phyloP scores from a whole-genome alignment of 495 filamentous ascomycete genomes.

The Patellaria atrata region DNA sequence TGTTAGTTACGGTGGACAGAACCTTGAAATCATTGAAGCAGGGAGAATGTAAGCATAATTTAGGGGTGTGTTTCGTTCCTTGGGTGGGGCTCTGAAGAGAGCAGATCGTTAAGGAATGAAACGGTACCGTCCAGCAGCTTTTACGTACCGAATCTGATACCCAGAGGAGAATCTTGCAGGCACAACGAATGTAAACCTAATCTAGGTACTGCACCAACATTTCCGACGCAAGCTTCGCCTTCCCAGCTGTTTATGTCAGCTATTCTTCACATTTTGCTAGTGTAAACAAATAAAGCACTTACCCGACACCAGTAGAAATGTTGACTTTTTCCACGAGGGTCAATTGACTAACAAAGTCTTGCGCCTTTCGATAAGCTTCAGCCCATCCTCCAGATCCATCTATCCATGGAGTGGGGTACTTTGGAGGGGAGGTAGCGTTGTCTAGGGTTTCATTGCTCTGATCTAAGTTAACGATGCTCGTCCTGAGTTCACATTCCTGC shows the following conservation, averaged over 20 bases:
- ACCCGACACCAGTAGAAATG: constrained; percentile 75
- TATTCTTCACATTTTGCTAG: not conserved
- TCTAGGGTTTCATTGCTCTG: no score
- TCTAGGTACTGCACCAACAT: constrained; percentile 54
- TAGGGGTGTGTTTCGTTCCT: no score
- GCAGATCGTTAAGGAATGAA: no score
- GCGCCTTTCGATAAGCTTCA: constrained; percentile 62
- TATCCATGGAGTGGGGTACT: constrained; percentile 59
- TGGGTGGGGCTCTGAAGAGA: no score
- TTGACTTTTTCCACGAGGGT: constrained; percentile 88
- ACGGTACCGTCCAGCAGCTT: not conserved
- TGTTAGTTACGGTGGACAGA: not conserved
- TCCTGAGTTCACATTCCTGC: no score
- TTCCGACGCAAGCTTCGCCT: constrained; percentile 44
- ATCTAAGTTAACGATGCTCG: no score
- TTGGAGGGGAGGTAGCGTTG: no score
- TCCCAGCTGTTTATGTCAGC: constrained; percentile 42
- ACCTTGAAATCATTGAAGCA: constrained; percentile 7
- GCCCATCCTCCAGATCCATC: constrained; percentile 53
- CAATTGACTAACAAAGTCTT: constrained; percentile 64
- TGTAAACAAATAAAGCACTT: constrained; percentile 22
- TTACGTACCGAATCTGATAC: constrained; percentile 49
- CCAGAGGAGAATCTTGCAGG: constrained; percentile 81
- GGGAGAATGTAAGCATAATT: no score
- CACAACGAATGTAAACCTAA: constrained; percentile 72